phyloP scores from a whole-genome alignment of 495 filamentous ascomycete species.

The Astrothelium subdiscretum region DNA sequence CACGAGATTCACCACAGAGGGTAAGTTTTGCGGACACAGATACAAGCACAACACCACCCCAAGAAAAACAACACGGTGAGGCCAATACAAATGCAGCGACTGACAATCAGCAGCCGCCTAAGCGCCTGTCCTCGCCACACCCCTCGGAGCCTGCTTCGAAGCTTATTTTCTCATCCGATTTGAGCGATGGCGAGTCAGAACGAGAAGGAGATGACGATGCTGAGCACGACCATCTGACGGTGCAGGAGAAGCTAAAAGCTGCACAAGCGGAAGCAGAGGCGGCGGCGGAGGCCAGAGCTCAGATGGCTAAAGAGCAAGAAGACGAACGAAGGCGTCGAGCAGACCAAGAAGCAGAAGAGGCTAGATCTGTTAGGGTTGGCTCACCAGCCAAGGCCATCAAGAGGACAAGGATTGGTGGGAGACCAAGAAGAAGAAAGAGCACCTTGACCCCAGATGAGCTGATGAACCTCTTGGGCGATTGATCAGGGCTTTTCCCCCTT shows the following conservation, averaged over 20 bases:
- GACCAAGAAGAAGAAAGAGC: slow-evolving; percentile 30
- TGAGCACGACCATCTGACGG: slow-evolving; percentile 13
- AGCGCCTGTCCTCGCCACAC: neutral
- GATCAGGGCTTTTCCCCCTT: neutral
- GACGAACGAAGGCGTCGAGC: neutral
- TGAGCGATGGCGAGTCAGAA: neutral
- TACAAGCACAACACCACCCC: neutral
- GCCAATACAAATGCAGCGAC: neutral
- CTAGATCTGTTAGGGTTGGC: neutral
- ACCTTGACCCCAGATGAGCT: slow-evolving; percentile 33
- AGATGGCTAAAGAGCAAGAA: slow-evolving; percentile 3
- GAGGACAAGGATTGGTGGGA: slow-evolving; percentile 28
- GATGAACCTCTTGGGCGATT: slow-evolving; percentile 11
- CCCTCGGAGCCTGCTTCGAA: neutral
- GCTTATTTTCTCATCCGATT: neutral
- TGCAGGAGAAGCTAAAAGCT: slow-evolving; percentile 30
- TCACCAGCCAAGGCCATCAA: slow-evolving; percentile 10
- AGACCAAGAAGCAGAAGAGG: neutral
- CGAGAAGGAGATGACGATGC: slow-evolving; percentile 9
- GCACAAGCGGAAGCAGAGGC: slow-evolving; percentile 30
- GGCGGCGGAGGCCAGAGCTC: slow-evolving; percentile 19
- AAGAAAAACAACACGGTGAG: neutral
- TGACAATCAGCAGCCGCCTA: neutral
- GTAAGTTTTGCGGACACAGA: neutral
- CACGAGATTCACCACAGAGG: neutral